Evolutionary conservation across 495 filamentous ascomycete genomes (phyloP).

Genomic region (Penicillium angulare): DNA sequence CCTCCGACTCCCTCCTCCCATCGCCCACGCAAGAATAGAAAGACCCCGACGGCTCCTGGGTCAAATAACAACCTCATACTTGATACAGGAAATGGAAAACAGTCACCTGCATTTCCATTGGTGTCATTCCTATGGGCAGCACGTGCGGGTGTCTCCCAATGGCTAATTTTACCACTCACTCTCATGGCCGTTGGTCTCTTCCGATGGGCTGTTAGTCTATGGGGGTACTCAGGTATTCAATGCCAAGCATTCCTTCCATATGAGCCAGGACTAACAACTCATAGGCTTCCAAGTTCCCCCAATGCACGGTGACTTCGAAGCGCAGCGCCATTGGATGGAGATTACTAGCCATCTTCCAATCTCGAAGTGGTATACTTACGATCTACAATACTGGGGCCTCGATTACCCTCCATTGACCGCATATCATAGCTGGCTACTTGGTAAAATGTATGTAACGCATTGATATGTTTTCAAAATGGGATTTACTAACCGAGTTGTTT

Average conservation of each 20-base stretch:
- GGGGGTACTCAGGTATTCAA: slow-evolving; percentile 84
- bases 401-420: slow-evolving; percentile 97
- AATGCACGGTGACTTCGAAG: slow-evolving; percentile 96
- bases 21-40: slow-evolving; percentile 61
- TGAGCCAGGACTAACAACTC: slow-evolving; percentile 13
- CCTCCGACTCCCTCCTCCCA: slow-evolving; percentile 41
- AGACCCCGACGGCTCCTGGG: slow-evolving; percentile 44
- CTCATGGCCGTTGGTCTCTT: slow-evolving; percentile 90
- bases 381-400: slow-evolving; percentile 94
- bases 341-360: slow-evolving; percentile 84
- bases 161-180: slow-evolving; percentile 83
- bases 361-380: slow-evolving; percentile 96
- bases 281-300: slow-evolving; percentile 76
- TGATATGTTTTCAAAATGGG: not conserved
- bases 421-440: slow-evolving; percentile 93
- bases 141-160: slow-evolving; percentile 80
- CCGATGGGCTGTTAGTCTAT: slow-evolving; percentile 86
- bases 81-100: slow-evolving; percentile 36
- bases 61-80: slow-evolving; percentile 52
- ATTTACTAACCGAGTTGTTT: slow-evolving; percentile 12
- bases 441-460: slow-evolving; percentile 62
- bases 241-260: not conserved
- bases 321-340: slow-evolving; percentile 98
- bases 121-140: slow-evolving; percentile 92
- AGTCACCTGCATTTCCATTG: slow-evolving; percentile 72